phyloP scores from a whole-genome alignment of 1,284 basidiomycete genomes.

The Ganoderma boninense region DNA sequence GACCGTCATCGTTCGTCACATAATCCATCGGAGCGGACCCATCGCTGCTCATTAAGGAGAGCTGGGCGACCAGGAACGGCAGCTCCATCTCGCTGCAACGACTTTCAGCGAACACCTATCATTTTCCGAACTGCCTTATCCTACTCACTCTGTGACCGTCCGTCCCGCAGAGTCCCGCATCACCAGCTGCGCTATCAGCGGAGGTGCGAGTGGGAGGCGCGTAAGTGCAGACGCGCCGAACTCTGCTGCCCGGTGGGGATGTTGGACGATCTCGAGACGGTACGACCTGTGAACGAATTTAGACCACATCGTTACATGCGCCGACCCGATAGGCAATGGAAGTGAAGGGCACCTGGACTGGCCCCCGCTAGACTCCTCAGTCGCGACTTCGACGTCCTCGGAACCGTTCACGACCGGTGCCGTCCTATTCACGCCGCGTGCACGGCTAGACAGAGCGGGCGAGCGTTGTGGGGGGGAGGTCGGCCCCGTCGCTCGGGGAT shows the following conservation, averaged over 20 bases:
- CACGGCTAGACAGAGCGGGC: constrained; percentile 27
- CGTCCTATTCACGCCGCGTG: constrained; percentile 27
- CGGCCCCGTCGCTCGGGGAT: constrained; percentile 18
- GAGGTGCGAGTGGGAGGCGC: constrained; percentile 82
- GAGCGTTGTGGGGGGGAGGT: constrained; percentile 13
- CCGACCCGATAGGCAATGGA: not conserved
- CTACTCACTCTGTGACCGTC: constrained; percentile 71
- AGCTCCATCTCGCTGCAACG: constrained; percentile 75
- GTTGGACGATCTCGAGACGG: constrained; percentile 80
- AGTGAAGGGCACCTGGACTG: constrained; percentile 21
- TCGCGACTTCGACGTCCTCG: constrained; percentile 23
- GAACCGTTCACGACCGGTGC: constrained; percentile 11
- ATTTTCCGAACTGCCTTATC: not conserved
- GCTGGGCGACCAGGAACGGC: constrained; percentile 83
- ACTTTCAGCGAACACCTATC: constrained; percentile 22
- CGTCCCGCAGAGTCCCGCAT: constrained; percentile 76
- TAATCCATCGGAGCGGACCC: constrained; percentile 66
- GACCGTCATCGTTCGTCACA: constrained; percentile 55
- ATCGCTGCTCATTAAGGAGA: constrained; percentile 74
- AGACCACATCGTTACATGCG: not conserved
- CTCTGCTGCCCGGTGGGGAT: constrained; percentile 81
- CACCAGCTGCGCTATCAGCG: constrained; percentile 80
- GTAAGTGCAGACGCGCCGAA: constrained; percentile 80
- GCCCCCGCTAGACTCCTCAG: constrained; percentile 20
- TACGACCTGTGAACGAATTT: constrained; percentile 60